Conservation (phyloP, 371 early-diverging fungal genomes). For the Basidiobolus heterosporus region DNA sequence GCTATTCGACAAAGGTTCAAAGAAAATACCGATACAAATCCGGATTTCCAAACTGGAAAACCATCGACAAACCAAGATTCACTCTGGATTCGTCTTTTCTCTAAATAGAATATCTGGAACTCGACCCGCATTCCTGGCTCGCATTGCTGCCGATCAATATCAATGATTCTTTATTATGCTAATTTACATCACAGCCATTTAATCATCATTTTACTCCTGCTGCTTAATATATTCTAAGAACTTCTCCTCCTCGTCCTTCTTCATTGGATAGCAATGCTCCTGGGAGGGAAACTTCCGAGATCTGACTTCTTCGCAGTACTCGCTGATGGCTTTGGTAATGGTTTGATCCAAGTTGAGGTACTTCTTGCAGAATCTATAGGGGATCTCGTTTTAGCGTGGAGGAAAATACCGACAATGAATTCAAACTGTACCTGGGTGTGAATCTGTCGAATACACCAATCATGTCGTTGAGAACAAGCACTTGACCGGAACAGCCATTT, state of each 20-base stretch:
- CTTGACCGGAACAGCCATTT: conserved; percentile 73
- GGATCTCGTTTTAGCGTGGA: neutral
- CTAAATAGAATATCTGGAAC: too few species aligned
- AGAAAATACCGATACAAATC: too few species aligned
- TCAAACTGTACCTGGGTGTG: conserved; percentile 35
- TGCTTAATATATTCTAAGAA: too few species aligned
- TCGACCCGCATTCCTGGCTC: too few species aligned
- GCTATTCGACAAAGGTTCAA: too few species aligned
- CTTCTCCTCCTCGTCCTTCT: conserved; percentile 25
- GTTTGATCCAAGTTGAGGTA: conserved; percentile 60
- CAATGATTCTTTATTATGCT: too few species aligned
- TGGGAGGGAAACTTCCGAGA: conserved; percentile 57
- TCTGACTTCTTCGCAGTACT: conserved; percentile 65
- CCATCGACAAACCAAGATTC: too few species aligned
- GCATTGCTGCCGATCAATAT: too few species aligned
- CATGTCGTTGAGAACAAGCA: conserved; percentile 78
- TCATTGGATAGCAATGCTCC: conserved; percentile 57
- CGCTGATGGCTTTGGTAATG: conserved; percentile 44
- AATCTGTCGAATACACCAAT: conserved; percentile 73
- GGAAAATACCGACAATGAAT: neutral
- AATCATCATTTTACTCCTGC: too few species aligned
- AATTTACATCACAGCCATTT: too few species aligned
- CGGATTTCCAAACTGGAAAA: too few species aligned
- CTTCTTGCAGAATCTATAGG: conserved; percentile 67
- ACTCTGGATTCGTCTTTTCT: too few species aligned